Evolutionary conservation across 2,329 filamentous ascomycete genomes (phyloP).

Genomic region (Aplosporella prunicola): DNA sequence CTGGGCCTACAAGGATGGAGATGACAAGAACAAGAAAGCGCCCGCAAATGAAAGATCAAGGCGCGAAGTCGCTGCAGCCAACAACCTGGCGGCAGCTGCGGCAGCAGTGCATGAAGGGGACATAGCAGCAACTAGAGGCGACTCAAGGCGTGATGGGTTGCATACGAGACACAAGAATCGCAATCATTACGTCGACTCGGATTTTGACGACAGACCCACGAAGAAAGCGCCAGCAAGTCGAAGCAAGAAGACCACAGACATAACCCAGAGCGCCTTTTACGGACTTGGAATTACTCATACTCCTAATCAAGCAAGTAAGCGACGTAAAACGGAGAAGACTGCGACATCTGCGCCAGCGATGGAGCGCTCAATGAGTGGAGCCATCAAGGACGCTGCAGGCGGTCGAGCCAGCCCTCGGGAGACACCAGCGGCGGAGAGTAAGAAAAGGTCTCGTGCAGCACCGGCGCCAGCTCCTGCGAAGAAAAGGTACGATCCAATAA

Average conservation of each 20-base stretch:
- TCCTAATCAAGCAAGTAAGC: conserved; percentile 52
- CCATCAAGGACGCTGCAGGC: conserved; percentile 39
- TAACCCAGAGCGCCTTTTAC: conserved; percentile 42
- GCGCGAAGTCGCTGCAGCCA: conserved; percentile 67
- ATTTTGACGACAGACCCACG: conserved; percentile 58
- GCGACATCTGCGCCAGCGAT: conserved; percentile 37
- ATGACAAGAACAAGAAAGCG: conserved; percentile 44
- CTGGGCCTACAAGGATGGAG: conserved; percentile 88
- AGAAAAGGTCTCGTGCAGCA: conserved; percentile 63
- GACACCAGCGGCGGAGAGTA: conserved; percentile 56
- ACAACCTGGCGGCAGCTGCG: conserved; percentile 59
- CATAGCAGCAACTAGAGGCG: conserved; percentile 68
- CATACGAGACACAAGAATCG: conserved; percentile 55
- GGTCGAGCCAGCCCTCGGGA: conserved; percentile 53
- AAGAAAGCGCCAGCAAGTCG: conserved; percentile 59
- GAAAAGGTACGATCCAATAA: conserved; percentile 62
- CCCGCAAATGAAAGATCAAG: conserved; percentile 62
- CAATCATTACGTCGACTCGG: conserved; percentile 64
- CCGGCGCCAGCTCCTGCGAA: conserved; percentile 60
- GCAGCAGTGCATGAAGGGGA: conserved; percentile 72
- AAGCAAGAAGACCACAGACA: conserved; percentile 52
- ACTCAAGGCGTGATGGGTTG: conserved; percentile 73
- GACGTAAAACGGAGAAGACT: conserved; percentile 69
- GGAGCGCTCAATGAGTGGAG: conserved; percentile 58
- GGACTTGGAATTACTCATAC: conserved; percentile 59